Conservation (phyloP, 2,329 filamentous ascomycete genomes). For the Tolypocladium nubicola region DNA sequence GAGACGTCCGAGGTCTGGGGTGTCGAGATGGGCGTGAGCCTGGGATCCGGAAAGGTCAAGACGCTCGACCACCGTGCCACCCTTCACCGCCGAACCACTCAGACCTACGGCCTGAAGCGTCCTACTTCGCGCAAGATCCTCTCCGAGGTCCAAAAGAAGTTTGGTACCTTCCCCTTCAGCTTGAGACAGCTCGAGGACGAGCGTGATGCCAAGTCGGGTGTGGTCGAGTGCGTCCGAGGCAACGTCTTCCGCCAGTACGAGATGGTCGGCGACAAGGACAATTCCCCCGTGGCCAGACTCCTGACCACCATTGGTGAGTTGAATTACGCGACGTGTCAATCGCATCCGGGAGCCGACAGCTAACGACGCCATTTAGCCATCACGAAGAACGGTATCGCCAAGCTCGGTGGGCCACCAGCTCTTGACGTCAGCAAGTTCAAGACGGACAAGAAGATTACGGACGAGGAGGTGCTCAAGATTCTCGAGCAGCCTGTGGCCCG, state of each 20-base stretch:
- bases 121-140: constrained; percentile 86
- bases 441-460: constrained; percentile 95
- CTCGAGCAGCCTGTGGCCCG: constrained; percentile 79
- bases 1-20: constrained; percentile 95
- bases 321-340: background rate
- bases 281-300: constrained; percentile 70
- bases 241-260: constrained; percentile 95
- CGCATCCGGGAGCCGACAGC: background rate
- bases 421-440: constrained; percentile 75
- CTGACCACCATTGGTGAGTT: constrained; percentile 86
- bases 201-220: constrained; percentile 87
- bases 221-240: constrained; percentile 89
- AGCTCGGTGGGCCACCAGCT: constrained; percentile 65
- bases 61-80: constrained; percentile 77
- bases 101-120: constrained; percentile 88
- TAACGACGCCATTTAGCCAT: constrained; percentile 50
- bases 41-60: constrained; percentile 93
- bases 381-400: constrained; percentile 93
- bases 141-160: constrained; percentile 94
- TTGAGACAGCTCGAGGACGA: constrained; percentile 94
- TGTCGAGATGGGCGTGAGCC: constrained; percentile 87
- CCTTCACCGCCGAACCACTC: constrained; percentile 83
- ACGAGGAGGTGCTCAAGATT: constrained; percentile 91
- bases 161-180: constrained; percentile 95
- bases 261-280: constrained; percentile 88